Percentiles rank a stretch among this genome's conserved stretches.
These are phyloP conservation scores for Ogataea neopini DNA, from an alignment of 805 yeast species.

Conservation along the genomic window DNA sequence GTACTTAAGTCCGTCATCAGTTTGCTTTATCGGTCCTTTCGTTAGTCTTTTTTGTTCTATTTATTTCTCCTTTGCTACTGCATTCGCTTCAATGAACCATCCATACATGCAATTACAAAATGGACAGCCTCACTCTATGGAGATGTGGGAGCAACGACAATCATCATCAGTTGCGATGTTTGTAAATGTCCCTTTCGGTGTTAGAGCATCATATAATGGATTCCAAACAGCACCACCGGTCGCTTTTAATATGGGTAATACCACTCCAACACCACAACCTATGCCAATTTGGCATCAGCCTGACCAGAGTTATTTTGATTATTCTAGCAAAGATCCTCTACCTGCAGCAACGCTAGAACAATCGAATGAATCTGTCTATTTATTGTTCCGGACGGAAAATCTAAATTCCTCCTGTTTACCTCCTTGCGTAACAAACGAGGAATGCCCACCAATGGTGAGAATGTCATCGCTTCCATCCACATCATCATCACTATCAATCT, in stretches of 20 bases:
- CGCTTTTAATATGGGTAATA: neutral
- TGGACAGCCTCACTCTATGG: neutral
- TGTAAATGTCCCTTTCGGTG: neutral
- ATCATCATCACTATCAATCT: neutral
- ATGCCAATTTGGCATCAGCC: neutral
- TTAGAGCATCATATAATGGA: neutral
- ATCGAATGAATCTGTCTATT: neutral
- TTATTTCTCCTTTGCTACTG: neutral
- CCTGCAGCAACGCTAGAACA: neutral
- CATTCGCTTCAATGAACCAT: neutral
- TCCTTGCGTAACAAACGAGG: neutral
- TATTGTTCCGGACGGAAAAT: neutral
- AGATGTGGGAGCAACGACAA: neutral
- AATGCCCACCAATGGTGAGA: neutral
- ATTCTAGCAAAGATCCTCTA: neutral
- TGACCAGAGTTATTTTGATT: neutral
- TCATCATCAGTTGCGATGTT: neutral
- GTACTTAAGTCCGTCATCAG: too few relatives aligned
- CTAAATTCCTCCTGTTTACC: neutral
- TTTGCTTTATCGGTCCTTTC: too few relatives aligned
- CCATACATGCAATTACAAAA: constrained; percentile 1
- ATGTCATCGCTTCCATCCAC: neutral
- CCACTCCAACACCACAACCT: neutral
- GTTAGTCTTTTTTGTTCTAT: too few relatives aligned
- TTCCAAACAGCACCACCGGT: neutral